Conservation (phyloP, 176 grass and related monocot genomes). For the Oryza punctata region DNA sequence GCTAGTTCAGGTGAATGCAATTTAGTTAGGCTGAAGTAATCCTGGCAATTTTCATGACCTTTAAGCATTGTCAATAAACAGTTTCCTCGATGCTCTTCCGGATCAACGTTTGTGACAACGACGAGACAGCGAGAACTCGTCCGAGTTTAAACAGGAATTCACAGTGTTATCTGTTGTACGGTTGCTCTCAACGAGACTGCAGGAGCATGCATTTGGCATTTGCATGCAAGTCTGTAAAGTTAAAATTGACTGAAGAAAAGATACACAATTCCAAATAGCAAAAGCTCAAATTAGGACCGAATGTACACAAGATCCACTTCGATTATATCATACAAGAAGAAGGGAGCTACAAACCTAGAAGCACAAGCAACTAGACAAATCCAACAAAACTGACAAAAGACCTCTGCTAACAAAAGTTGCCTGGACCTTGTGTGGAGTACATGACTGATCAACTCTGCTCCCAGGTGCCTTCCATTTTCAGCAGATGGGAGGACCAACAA, state of each 20-base stretch:
- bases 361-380: background rate
- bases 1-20: background rate
- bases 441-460: background rate
- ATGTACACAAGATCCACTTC: conserved; percentile 4
- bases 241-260: background rate
- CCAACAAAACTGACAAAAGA: background rate
- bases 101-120: background rate
- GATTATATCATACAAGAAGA: conserved; percentile 13
- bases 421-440: background rate
- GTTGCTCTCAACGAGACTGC: background rate
- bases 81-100: background rate
- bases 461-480: conserved; percentile 11
- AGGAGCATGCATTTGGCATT: background rate
- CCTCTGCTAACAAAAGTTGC: background rate
- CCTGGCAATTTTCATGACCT: background rate
- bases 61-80: background rate
- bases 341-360: background rate
- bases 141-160: background rate
- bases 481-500: background rate
- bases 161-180: background rate
- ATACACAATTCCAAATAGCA: background rate
- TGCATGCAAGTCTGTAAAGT: background rate
- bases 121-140: background rate
- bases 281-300: background rate
- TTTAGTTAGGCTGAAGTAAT: background rate